phyloP scores from a whole-genome alignment of 805 yeast genomes.

The Candida sonorensis region DNA sequence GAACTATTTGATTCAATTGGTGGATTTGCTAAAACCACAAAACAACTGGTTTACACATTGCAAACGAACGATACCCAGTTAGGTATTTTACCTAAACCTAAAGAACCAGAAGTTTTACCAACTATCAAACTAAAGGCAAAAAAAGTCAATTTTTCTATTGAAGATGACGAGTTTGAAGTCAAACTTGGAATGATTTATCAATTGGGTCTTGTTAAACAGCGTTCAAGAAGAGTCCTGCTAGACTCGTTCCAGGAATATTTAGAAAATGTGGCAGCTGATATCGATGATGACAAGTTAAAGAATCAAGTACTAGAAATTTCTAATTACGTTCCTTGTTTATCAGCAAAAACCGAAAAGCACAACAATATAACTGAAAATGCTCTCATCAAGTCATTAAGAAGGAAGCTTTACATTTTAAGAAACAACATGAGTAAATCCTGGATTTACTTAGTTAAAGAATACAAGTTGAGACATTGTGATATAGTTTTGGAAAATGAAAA shows the following conservation, averaged over 20 bases:
- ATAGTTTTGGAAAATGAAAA: conserved; percentile 33
- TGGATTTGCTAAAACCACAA: conserved; percentile 57
- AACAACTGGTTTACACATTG: conserved; percentile 51
- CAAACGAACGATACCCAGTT: conserved; percentile 30
- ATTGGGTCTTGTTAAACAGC: conserved; percentile 53
- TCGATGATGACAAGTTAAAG: conserved; percentile 1
- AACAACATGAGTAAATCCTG: conserved; percentile 46
- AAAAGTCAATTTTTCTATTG: conserved; percentile 41
- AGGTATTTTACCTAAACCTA: conserved; percentile 33
- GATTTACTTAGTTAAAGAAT: conserved; percentile 56
- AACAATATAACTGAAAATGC: neutral
- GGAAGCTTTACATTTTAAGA: conserved; percentile 14
- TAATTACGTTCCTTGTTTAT: neutral
- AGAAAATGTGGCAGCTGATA: neutral
- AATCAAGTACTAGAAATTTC: conserved; percentile 1
- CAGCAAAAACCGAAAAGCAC: no score
- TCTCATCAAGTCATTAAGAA: conserved; percentile 7
- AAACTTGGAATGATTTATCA: conserved; percentile 52
- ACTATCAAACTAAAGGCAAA: conserved; percentile 34
- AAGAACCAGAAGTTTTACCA: conserved; percentile 31
- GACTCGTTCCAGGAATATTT: conserved; percentile 11
- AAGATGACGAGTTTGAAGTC: conserved; percentile 61
- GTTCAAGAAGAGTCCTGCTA: conserved; percentile 37
- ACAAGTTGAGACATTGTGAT: conserved; percentile 33
- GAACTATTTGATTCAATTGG: conserved; percentile 74